Base-by-base conservation (phyloP, 2,329 filamentous ascomycete genomes). In the Colletotrichum endophyticum region DNA sequence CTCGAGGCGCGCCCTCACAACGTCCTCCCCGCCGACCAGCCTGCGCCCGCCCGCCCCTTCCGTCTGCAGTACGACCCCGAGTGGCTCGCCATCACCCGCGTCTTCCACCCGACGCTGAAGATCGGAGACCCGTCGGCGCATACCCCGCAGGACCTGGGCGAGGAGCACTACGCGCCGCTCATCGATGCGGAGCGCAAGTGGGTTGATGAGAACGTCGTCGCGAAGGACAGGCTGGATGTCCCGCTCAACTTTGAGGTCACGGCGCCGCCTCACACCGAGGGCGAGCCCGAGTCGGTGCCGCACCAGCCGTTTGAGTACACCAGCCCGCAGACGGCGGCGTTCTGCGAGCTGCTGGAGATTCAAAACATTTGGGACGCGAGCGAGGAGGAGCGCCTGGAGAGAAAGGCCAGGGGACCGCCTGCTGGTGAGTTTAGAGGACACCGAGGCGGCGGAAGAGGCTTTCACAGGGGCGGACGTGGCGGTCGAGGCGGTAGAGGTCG, bases 51-150 rank as follows among this genome's bases (percentile, higher is more conserved):
- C 19, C 84, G 87, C 3, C 92, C 92, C 1, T 90, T 92, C 79
- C 88, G 86, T 13, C 88, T 98, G 1, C 87, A 92, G 64, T 99
- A 99, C 83, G 97, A 99, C 84, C 92, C 93, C 13, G 97, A 99
- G 86, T 99, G 96, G 96, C 92, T 99, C 9, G 94, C 97, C 57
- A 98, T 99, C 78, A 96, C 94, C 15, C 94, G 96, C 57, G 94
- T 93, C 9, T 98, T 99, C 81, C 92, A 94, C 56, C 80, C 88
- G 5, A 89, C 92, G 56, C 88, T 97, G 3, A 84, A 87, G 2
- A 86, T 96, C 49, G 94, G 95, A 74, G 88, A 94, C 78, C 88
- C 88, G 7, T 82, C 85, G 9, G 89, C 90, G 2, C 84, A 85
- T 53, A 84, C 90, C 0, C 89, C 94, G 0, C 83, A 86, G 3